Conservation (phyloP, 257 asterid species). For the Cynanchum wilfordii region DNA sequence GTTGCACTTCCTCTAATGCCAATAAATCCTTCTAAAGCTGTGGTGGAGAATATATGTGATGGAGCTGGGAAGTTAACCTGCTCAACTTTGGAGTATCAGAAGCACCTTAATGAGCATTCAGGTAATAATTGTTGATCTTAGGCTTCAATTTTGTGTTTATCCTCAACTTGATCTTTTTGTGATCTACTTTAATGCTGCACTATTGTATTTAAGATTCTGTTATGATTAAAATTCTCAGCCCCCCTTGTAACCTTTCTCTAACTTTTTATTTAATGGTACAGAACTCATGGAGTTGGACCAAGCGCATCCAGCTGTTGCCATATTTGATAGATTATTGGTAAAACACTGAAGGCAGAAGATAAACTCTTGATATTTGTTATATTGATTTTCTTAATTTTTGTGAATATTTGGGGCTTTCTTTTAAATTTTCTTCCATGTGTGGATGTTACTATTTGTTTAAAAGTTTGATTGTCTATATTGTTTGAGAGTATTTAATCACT, state of each 20-base stretch:
- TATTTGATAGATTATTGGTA: constrained; percentile 84
- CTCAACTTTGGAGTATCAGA: constrained; percentile 45
- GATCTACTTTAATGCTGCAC: background rate
- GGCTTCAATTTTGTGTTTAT: constrained; percentile 5
- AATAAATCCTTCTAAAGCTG: constrained; percentile 30
- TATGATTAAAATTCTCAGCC: background rate
- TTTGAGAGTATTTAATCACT: background rate
- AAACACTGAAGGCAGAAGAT: constrained; percentile 23
- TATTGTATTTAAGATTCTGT: background rate
- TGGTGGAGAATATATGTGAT: constrained; percentile 27
- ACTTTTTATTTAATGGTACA: constrained; percentile 37
- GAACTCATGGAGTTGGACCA: constrained; percentile 44
- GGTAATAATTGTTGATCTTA: constrained; percentile 37
- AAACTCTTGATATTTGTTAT: constrained; percentile 3
- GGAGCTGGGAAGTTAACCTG: constrained; percentile 32
- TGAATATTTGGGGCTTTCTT: background rate
- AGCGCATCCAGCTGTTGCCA: constrained; percentile 47
- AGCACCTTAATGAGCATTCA: constrained; percentile 36
- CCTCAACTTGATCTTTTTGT: background rate
- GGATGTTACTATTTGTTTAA: background rate
- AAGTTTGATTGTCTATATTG: background rate
- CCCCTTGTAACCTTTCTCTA: constrained; percentile 16
- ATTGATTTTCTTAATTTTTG: constrained; percentile 1
- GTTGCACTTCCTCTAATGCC: constrained; percentile 53
- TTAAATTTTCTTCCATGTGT: background rate